Conservation (phyloP, 768 basidiomycete species). For the Xanthoconium stramineum region DNA sequence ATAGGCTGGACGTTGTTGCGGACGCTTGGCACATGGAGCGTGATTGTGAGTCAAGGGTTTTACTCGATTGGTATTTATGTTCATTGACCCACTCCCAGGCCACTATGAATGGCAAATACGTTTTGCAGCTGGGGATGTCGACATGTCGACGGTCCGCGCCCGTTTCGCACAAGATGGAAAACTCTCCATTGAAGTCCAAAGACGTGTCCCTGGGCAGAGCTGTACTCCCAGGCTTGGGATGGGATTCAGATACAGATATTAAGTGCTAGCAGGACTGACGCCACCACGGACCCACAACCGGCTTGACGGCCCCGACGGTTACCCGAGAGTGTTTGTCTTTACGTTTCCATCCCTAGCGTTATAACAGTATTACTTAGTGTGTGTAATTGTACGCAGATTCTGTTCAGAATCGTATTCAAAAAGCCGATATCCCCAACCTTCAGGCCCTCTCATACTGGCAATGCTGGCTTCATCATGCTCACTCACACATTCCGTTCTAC, state of each 20-base stretch:
- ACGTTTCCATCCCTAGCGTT: slow-evolving; percentile 10
- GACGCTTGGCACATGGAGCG: slow-evolving; percentile 61
- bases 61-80: background rate
- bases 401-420: slow-evolving; percentile 13
- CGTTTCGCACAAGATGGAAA: slow-evolving; percentile 45
- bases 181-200: slow-evolving; percentile 45
- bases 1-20: slow-evolving; percentile 53
- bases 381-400: slow-evolving; percentile 20
- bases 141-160: slow-evolving; percentile 51
- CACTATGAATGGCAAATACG: slow-evolving; percentile 62
- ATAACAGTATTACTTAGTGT: slow-evolving; percentile 20
- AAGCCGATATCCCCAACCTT: background rate
- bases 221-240: slow-evolving; percentile 26
- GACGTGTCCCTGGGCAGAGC: slow-evolving; percentile 24
- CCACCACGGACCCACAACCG: background rate
- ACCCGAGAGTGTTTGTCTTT: slow-evolving; percentile 4
- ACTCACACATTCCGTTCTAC: slow-evolving; percentile 3
- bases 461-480: background rate
- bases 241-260: slow-evolving; percentile 28
- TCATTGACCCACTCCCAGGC: slow-evolving; percentile 32
- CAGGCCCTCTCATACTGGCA: slow-evolving; percentile 3
- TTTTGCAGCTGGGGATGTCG: slow-evolving; percentile 52
- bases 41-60: slow-evolving; percentile 45
- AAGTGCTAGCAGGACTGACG: slow-evolving; percentile 9
- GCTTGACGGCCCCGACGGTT: background rate